Evolutionary conservation across 2,329 filamentous ascomycete species (phyloP), one percentile per base, ranked within the genome.

Genomic region (Fusarium chaquense): DNA sequence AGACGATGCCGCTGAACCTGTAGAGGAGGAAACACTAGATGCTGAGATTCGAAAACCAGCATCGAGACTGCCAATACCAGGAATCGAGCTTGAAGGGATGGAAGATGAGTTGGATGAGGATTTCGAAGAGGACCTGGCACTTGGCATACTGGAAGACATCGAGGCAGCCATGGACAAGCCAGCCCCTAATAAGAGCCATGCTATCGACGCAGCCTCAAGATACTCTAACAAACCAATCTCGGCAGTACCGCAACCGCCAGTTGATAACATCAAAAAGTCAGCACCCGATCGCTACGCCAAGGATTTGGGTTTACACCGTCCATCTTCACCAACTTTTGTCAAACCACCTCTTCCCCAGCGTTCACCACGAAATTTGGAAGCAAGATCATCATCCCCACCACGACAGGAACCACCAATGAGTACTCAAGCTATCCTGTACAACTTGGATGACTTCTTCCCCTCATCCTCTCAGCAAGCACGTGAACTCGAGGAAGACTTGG

Each of bases 381-480:
- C 60, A 24, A 57, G 63, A 15, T 71, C 69, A 12, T 63, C 62
- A 2, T 62, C 61, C 5, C 67, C 57, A 5, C 69, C 70, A 1
- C 68, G 36, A 1, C 74, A 77, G 38, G 45, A 60, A 3, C 78
- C 78, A 4, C 80, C 79, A 3, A 70, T 77, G 26, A 85, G 84
- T 67, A 88, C 86, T 0, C 86, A 88, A 63, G 78, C 82, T 11
- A 87, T 88, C n/a, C 77, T 88, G 11, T 76, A 81, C 41, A 80
- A 86, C 62, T 71, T 85, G 10, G 85, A 87, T 40, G 85, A 87
- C 56, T 83, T 88, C 64, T 85, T 88, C 45, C 86, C 86, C 1
- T 85, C 82, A n/a, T 81, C 85, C 0, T 87, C 85, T 0, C 87
- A 90, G 70, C 84, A 87, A 73, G 80, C 81, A 9, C 80, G 82